phyloP scores from a whole-genome alignment of 805 yeast genomes.

The Yarrowia sp. region DNA sequence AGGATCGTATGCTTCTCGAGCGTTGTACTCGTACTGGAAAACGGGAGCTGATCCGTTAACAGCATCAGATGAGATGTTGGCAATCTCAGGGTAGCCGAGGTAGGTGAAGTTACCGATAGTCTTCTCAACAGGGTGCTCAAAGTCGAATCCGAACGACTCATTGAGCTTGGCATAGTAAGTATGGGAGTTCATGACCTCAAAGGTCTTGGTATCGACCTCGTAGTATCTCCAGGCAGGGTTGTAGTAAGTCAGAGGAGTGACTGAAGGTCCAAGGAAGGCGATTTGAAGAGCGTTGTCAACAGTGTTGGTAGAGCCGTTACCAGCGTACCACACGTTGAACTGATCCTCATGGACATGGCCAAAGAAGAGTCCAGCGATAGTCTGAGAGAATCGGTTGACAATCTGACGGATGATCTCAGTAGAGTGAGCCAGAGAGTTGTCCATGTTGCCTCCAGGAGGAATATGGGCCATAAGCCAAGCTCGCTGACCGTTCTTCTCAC shows the following conservation, averaged over 20 bases:
- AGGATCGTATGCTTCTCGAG: constrained; percentile 43
- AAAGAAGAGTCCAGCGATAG: constrained; percentile 65
- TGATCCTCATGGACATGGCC: constrained; percentile 74
- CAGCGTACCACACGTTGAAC: constrained; percentile 56
- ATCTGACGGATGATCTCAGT: constrained; percentile 55
- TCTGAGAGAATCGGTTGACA: constrained; percentile 61
- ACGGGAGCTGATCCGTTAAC: not conserved
- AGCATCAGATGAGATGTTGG: not conserved
- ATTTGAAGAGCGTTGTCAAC: constrained; percentile 47
- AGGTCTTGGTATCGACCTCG: constrained; percentile 60
- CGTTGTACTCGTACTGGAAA: constrained; percentile 61
- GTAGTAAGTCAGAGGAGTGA: constrained; percentile 57
- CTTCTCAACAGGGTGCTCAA: not conserved
- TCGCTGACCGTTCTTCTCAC: constrained; percentile 56
- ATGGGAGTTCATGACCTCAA: constrained; percentile 56
- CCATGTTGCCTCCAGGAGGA: constrained; percentile 48
- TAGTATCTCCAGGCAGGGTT: constrained; percentile 76
- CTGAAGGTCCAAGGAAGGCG: constrained; percentile 65
- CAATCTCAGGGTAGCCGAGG: constrained; percentile 29
- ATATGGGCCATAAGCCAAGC: constrained; percentile 76
- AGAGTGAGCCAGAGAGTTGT: constrained; percentile 60
- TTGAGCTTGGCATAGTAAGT: constrained; percentile 60
- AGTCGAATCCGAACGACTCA: constrained; percentile 43
- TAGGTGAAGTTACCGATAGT: not conserved
- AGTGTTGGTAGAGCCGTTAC: constrained; percentile 43